A percentile compares a stretch with the other conserved stretches of the same genome.
These are phyloP conservation scores for Lumnitzera littorea DNA, from an alignment of 345 rosid species.

Conservation along the genomic window DNA sequence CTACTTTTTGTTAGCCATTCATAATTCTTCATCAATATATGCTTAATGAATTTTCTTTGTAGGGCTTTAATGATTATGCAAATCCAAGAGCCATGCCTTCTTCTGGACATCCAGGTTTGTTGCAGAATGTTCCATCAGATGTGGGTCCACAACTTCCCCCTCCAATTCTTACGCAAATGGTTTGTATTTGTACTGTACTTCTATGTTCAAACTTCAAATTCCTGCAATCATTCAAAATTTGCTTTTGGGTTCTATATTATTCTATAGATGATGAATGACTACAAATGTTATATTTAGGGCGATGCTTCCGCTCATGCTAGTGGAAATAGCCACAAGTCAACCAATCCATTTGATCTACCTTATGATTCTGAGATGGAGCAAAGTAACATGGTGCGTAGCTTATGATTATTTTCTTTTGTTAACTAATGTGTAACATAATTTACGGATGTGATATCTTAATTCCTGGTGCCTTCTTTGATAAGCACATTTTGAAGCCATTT, in stretches of 20 bases:
- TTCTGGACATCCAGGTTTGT: constrained; percentile 21
- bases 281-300: constrained; percentile 26
- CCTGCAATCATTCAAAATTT: neutral
- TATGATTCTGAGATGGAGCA: constrained; percentile 56
- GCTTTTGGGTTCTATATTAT: neutral
- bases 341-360: constrained; percentile 91
- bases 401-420: neutral
- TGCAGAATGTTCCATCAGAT: constrained; percentile 15
- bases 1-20: neutral
- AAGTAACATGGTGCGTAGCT: constrained; percentile 49
- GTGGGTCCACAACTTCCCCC: constrained; percentile 29
- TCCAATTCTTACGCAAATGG: constrained; percentile 27
- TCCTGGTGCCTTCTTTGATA: neutral
- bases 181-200: constrained; percentile 19
- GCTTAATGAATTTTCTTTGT: constrained; percentile 17
- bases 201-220: neutral
- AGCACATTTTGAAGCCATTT: too few species aligned
- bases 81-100: constrained; percentile 16
- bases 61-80: constrained; percentile 29
- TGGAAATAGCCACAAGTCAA: constrained; percentile 42
- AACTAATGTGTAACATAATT: neutral
- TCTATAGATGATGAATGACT: neutral
- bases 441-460: neutral
- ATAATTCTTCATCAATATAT: constrained; percentile 11
- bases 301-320: constrained; percentile 26